Percentiles rank a stretch among this genome's conserved stretches.
Evolutionary conservation across 1,284 basidiomycete species (phyloP).

Genomic region (Spongispora temasekensis): DNA sequence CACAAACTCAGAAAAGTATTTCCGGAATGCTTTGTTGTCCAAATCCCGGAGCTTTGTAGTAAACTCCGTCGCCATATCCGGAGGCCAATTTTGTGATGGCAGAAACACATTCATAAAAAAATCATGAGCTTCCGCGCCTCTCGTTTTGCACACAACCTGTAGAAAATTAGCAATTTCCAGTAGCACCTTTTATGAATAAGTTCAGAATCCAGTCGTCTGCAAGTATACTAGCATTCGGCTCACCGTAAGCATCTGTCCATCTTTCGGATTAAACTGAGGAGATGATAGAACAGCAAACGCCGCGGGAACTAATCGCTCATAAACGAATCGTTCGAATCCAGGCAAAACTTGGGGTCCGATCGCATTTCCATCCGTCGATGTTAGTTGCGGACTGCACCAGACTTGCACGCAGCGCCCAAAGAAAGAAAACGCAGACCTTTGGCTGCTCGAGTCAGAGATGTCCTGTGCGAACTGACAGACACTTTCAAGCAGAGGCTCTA

Average conservation of each 20-base stretch:
- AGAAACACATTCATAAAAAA: constrained; percentile 84
- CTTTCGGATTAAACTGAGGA: constrained; percentile 84
- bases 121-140: constrained; percentile 84
- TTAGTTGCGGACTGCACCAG: constrained; percentile 68
- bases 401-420: constrained; percentile 75
- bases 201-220: constrained; percentile 3
- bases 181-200: constrained; percentile 60
- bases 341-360: constrained; percentile 57
- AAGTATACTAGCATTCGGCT: constrained; percentile 35
- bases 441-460: constrained; percentile 69
- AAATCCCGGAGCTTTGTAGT: constrained; percentile 75
- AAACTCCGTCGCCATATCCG: constrained; percentile 78
- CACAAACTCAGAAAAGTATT: constrained; percentile 87
- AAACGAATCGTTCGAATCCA: constrained; percentile 93
- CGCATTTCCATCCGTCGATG: constrained; percentile 42
- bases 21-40: constrained; percentile 83
- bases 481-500: constrained; percentile 71
- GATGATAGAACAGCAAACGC: constrained; percentile 84
- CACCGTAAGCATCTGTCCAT: constrained; percentile 84
- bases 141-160: constrained; percentile 74
- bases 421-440: constrained; percentile 84
- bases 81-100: constrained; percentile 87
- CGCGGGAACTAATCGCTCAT: constrained; percentile 83
- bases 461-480: constrained; percentile 81
- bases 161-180: constrained; percentile 87